These are phyloP conservation scores for Scleromitrula shiraiana DNA, from an alignment of 2,329 filamentous ascomycete genomes.

Conservation along the genomic window DNA sequence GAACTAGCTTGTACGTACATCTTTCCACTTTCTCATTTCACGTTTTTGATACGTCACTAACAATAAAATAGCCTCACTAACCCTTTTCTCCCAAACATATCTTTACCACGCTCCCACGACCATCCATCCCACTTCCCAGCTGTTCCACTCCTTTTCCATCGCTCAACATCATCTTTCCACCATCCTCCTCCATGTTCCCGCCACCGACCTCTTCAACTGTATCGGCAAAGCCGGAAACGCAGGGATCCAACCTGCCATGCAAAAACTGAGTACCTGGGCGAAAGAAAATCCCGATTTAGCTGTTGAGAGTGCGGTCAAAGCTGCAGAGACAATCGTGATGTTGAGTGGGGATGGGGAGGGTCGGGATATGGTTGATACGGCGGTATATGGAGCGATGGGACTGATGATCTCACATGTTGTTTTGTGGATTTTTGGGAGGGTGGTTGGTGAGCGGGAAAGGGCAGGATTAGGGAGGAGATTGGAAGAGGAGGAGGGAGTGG, in stretches of 20 bases:
- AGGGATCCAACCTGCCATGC: conserved; percentile 14
- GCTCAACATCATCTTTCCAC: background rate
- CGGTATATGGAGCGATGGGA: conserved; percentile 17
- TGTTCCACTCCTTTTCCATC: background rate
- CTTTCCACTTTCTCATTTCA: background rate
- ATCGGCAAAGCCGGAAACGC: conserved; percentile 10
- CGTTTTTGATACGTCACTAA: background rate
- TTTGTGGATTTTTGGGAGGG: conserved; percentile 18
- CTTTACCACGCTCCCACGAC: background rate
- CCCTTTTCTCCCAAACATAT: conserved; percentile 14
- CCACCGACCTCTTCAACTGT: background rate
- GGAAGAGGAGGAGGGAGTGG: background rate
- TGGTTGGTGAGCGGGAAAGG: conserved; percentile 10
- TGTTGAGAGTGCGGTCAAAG: conserved; percentile 14
- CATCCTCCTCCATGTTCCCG: background rate
- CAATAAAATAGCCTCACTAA: background rate
- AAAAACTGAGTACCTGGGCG: conserved; percentile 16
- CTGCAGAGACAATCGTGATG: conserved; percentile 11
- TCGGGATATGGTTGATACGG: conserved; percentile 12
- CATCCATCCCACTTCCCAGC: conserved; percentile 7
- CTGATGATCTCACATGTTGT: conserved; percentile 20
- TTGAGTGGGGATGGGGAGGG: background rate
- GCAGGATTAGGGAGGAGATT: background rate
- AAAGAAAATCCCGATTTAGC: conserved; percentile 9
- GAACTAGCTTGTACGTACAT: conserved; percentile 6